Base-by-base conservation (phyloP, 2,329 filamentous ascomycete genomes). In the Mycosphaerella arachidis region DNA sequence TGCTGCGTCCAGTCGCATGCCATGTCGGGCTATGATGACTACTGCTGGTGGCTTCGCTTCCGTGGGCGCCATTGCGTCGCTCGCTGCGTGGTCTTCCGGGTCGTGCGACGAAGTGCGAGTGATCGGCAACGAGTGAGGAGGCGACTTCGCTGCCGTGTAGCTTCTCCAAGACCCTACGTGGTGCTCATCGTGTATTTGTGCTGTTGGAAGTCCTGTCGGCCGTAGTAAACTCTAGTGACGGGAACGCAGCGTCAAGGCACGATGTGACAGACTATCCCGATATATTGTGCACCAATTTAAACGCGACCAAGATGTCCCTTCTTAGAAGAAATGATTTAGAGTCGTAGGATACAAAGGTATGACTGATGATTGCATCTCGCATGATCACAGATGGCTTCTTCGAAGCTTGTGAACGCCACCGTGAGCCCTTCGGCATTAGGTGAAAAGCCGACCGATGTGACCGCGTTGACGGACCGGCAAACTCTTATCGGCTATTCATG, bases 1-100 rank as follows among this genome's bases (percentile, higher is more conserved):
- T 63, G 92, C 92, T 58, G 91, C 91, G 75, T 99, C 94, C 59
- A 99, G 87, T 67, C 94, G 89, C 69, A 92, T 90, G 71, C 94
- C 94, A 76, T 99, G 94, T 76, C 94, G 76, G n/a, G 77, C 79
- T 66, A 82, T 75, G 59, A 82, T 77, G 57, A 82, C 76, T 30
- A 81, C 77, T 35, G 76, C 77, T 53, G 80, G 80, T 57, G 76
- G 74, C 63, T 77, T 77, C 56, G 73, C 5, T 52, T 52, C 27
- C 24, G 50, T 20, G 30, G 35, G 52, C 30, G 52, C 29, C 56
- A 59, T 58, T 27, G 12, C 18, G 1, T 43, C 18, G 7, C 40
- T n/a, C 40, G 40, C 40, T 18, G 40, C 13, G 40, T 43, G 7
- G 1, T 43, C 13, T 7, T 43, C 13, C 13, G 13, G n/a, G n/a